These are phyloP conservation scores for Penicillium riverlandense DNA, from an alignment of 495 filamentous ascomycete genomes.

Conservation along the genomic window DNA sequence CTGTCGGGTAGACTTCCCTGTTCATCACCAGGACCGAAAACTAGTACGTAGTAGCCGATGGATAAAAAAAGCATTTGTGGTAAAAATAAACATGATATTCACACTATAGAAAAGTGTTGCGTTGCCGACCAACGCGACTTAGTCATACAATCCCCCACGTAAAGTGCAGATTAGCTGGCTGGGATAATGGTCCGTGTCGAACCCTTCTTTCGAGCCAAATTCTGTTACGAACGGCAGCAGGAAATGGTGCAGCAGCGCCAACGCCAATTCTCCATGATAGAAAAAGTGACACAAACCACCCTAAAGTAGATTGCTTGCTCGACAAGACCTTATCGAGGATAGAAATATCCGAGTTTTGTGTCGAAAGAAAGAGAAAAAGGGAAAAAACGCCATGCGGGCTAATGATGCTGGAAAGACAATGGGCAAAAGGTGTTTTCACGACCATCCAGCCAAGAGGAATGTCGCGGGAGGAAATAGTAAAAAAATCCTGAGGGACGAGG, in stretches of 20 bases:
- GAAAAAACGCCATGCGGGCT: conserved; percentile 12
- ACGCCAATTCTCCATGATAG: conserved; percentile 3
- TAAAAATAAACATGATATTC: conserved; percentile 5
- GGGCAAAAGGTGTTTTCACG: conserved; percentile 1
- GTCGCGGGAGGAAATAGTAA: conserved; percentile 1
- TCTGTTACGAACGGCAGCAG: conserved; percentile 11
- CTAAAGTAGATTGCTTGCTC: background rate
- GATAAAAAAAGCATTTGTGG: background rate
- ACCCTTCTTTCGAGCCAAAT: no score
- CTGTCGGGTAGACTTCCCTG: no score
- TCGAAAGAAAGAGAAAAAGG: background rate
- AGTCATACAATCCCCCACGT: conserved; percentile 9
- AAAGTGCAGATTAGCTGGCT: background rate
- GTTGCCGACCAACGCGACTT: conserved; percentile 4
- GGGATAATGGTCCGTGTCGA: no score
- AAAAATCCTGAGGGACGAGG: background rate
- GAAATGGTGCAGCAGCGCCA: conserved; percentile 7
- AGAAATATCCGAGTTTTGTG: no score
- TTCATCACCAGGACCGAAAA: no score
- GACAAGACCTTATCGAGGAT: no score
- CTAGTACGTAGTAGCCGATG: no score
- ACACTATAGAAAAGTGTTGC: conserved; percentile 16
- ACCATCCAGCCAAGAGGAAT: background rate
- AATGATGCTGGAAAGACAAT: conserved; percentile 9
- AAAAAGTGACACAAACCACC: background rate